Conservation (phyloP, 2,329 filamentous ascomycete genomes). For the Hypoxylon sp. region DNA sequence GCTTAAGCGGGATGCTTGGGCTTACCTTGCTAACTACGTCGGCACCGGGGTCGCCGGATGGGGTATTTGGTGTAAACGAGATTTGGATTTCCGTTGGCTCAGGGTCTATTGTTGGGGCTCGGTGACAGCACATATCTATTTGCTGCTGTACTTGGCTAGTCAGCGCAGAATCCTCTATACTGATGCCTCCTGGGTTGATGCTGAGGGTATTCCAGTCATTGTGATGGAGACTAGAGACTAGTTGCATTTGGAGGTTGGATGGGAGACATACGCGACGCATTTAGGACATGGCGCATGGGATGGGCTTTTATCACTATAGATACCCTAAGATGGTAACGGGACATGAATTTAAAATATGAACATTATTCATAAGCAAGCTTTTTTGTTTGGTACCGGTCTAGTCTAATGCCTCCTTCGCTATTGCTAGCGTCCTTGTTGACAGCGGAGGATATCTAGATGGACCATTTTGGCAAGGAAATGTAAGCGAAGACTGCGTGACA, state of each 20-base stretch:
- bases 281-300: slow-evolving; percentile 14
- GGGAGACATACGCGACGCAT: slow-evolving; percentile 1
- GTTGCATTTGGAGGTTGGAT: neutral
- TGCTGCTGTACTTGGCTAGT: slow-evolving; percentile 80
- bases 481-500: slow-evolving; percentile 9
- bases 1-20: slow-evolving; percentile 70
- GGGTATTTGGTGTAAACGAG: slow-evolving; percentile 72
- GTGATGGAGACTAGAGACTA: slow-evolving; percentile 54
- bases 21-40: slow-evolving; percentile 71
- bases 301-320: slow-evolving; percentile 5
- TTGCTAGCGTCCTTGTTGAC: slow-evolving; percentile 14
- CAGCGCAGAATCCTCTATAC: slow-evolving; percentile 70
- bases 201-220: slow-evolving; percentile 66
- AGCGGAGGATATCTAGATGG: slow-evolving; percentile 4
- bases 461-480: slow-evolving; percentile 10
- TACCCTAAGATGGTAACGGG: slow-evolving; percentile 1
- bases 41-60: slow-evolving; percentile 72
- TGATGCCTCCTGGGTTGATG: slow-evolving; percentile 76
- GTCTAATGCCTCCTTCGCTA: slow-evolving; percentile 5
- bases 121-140: slow-evolving; percentile 77
- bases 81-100: slow-evolving; percentile 62
- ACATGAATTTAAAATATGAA: neutral
- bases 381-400: slow-evolving; percentile 7
- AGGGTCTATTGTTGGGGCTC: slow-evolving; percentile 85
- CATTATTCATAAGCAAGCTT: neutral